phyloP scores from a whole-genome alignment of 352 stramenopile genomes.

The Phytopythium sindhum region DNA sequence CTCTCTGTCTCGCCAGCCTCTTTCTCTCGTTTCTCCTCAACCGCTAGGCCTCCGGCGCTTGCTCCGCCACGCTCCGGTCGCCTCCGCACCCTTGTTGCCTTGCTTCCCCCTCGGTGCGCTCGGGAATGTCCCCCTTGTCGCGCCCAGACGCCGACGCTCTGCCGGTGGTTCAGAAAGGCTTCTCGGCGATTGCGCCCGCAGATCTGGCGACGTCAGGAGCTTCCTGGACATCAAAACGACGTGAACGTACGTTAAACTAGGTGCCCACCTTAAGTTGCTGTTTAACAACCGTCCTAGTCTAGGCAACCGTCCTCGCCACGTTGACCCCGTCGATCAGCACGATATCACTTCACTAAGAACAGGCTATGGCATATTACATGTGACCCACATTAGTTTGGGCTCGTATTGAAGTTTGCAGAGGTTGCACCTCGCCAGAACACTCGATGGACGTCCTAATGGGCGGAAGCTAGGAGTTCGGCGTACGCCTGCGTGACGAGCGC shows the following conservation, averaged over 20 bases:
- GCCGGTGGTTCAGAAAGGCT: neutral
- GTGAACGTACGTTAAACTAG: neutral
- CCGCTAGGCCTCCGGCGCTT: neutral
- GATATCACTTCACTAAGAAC: neutral
- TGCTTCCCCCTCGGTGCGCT: neutral
- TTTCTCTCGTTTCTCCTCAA: neutral
- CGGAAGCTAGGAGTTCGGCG: constrained; percentile 24
- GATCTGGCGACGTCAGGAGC: constrained; percentile 1
- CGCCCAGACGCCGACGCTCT: neutral
- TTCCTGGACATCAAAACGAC: neutral
- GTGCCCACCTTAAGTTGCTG: neutral
- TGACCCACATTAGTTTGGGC: neutral
- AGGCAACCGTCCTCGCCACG: constrained; percentile 3
- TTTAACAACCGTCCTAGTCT: constrained; percentile 12
- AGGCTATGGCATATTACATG: neutral
- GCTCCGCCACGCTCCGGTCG: neutral
- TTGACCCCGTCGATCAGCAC: neutral
- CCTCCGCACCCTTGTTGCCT: neutral
- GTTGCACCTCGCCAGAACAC: no score
- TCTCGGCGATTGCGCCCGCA: constrained; percentile 3
- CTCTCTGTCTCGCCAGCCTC: neutral
- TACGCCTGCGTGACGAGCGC: constrained; percentile 48
- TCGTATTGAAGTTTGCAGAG: neutral
- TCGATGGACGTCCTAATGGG: neutral
- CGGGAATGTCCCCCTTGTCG: neutral